Base-by-base conservation (phyloP, 306 rosid genomes). In the Fragaria ananassa region DNA sequence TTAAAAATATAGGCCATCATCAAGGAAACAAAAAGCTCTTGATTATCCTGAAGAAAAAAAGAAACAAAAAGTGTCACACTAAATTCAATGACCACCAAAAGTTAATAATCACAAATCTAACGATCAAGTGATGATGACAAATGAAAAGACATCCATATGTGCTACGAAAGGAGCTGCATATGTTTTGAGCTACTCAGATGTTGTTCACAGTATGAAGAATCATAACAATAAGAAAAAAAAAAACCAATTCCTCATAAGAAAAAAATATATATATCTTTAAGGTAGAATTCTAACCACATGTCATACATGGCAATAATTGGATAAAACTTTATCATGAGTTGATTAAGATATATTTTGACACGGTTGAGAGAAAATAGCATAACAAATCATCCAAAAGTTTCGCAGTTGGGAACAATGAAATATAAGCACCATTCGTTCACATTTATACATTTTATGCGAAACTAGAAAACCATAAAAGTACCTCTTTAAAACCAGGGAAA, bases 401-500 rank as follows among this genome's bases (percentile, higher is more conserved):
- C 21, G 21, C 9, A n/a, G 23, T 10, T n/a, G 66, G 21, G 18
- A 51, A 34, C 34, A 50, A 29, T 49, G 3, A 18, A 31, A 71
- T 19, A 51, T 31, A 54, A 39, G 23, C 15, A 12, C 37, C 65
- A 37, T 72, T 53, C 50, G 13, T 54, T 72, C 13, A 4, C 76
- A 53, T 54, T 49, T 13, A 45, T 21, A 46, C 34, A 29, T 45
- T 45, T 45, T 45, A 10, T 37, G 41, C 7, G 31, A 63, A 68
- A 35, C 65, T 42, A 68, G 23, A 46, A 46, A 29, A 21, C 15
- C 61, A 62, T 13, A 44, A 14, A 46, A 70, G 46, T 86, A 95
- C 97, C 93, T 95, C 92, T 77, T 85, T 88, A 83, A 95, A 92
- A 47, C 84, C 86, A 79, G 97, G 93, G 63, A 92, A 83, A 65